These are phyloP conservation scores for Neoascochyta sp. DNA, from an alignment of 2,329 filamentous ascomycete genomes.

Conservation along the genomic window DNA sequence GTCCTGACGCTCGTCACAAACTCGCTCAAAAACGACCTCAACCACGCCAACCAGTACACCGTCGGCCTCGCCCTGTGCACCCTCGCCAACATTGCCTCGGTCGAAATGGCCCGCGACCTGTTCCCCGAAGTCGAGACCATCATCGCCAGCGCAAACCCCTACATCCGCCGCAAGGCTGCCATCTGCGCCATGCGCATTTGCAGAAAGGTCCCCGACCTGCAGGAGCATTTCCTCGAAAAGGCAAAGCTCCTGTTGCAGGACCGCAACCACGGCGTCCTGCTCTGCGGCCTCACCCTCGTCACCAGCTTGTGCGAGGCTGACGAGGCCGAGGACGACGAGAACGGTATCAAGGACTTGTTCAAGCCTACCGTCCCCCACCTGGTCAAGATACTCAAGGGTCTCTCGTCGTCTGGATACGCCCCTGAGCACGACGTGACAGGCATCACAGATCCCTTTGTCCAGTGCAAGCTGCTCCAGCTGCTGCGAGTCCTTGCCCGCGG, in stretches of 20 bases:
- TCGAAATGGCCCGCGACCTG: constrained; percentile 97
- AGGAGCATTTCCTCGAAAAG: constrained; percentile 96
- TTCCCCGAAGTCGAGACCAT: constrained; percentile 94
- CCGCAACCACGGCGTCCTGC: constrained; percentile 89
- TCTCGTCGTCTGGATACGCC: constrained; percentile 93
- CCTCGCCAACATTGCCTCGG: constrained; percentile 92
- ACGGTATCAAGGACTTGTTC: constrained; percentile 87
- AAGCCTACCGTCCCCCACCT: constrained; percentile 78
- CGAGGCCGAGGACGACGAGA: constrained; percentile 85
- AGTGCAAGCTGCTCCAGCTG: constrained; percentile 90
- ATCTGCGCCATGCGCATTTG: constrained; percentile 99
- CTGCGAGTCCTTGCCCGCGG: constrained; percentile 82
- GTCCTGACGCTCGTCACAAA: constrained; percentile 96
- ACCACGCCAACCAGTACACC: constrained; percentile 97
- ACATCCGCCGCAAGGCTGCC: constrained; percentile 93
- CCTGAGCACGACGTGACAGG: constrained; percentile 98
- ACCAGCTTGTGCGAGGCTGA: constrained; percentile 93
- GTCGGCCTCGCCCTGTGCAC: constrained; percentile 95
- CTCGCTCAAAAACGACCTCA: constrained; percentile 94
- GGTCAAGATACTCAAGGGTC: constrained; percentile 84
- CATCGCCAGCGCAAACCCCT: constrained; percentile 91
- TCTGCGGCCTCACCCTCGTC: constrained; percentile 88
- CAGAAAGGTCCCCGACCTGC: constrained; percentile 92
- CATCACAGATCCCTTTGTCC: constrained; percentile 94
- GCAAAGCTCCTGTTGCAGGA: constrained; percentile 83